Percentiles rank a stretch among this genome's conserved stretches.
These are phyloP conservation scores for Plasmodium knowlesi DNA, from an alignment of 169 alveolate genomes.

Conservation along the genomic window DNA sequence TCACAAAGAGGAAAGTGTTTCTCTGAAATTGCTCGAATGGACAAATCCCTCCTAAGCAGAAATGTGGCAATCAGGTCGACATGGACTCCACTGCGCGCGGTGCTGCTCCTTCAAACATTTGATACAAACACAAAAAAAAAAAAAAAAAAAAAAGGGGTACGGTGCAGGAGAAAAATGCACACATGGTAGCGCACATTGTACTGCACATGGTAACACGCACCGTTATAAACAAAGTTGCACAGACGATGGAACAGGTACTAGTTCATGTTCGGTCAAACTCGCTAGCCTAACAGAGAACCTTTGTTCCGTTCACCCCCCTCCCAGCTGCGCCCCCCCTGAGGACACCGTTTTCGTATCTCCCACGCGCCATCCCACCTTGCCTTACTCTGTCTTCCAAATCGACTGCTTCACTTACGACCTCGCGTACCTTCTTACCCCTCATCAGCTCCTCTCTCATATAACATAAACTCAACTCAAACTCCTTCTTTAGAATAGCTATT, in stretches of 20 bases:
- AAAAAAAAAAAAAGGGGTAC: background rate
- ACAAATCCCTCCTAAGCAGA: background rate
- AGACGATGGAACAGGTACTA: background rate
- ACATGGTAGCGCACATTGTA: background rate
- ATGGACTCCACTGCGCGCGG: background rate
- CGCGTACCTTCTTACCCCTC: slow-evolving; percentile 4
- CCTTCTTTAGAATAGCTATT: slow-evolving; percentile 9
- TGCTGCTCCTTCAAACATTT: background rate
- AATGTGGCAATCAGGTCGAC: background rate
- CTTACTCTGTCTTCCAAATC: background rate
- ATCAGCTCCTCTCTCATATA: slow-evolving; percentile 28
- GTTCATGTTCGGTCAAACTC: background rate
- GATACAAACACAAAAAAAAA: no score
- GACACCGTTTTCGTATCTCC: background rate
- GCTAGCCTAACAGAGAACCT: background rate
- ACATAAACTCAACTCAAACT: slow-evolving; percentile 23
- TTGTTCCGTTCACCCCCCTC: background rate
- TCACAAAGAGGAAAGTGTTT: slow-evolving; percentile 39
- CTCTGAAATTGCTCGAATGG: background rate
- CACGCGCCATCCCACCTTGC: background rate
- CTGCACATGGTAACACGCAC: background rate
- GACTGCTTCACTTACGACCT: background rate
- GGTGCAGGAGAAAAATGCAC: background rate
- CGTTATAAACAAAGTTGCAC: background rate
- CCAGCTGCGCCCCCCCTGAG: background rate